Evolutionary conservation across 176 grass and related monocot genomes (phyloP).

Genomic region (Ampelocalamus luodianensis): DNA sequence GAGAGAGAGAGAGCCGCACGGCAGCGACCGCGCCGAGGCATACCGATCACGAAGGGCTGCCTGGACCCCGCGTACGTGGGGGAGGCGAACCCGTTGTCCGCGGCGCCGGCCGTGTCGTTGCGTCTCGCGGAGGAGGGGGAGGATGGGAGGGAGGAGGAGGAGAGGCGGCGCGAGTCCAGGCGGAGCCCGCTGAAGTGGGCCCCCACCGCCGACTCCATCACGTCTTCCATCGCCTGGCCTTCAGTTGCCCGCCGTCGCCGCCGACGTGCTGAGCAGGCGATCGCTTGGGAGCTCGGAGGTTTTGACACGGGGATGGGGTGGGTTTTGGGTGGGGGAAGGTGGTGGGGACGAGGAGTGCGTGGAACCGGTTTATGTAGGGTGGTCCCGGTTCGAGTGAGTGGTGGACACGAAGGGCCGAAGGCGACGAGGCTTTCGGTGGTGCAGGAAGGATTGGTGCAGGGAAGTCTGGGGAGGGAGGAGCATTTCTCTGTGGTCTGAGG

Average conservation of each 20-base stretch:
- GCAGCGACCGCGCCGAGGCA: background rate
- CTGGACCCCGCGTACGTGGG: constrained; percentile 9
- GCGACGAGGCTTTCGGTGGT: background rate
- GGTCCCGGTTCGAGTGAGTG: background rate
- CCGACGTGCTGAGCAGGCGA: constrained; percentile 47
- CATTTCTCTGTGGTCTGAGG: background rate
- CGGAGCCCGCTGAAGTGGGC: constrained; percentile 97
- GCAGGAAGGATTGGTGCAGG: background rate
- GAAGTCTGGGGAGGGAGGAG: background rate
- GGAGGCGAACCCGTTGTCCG: constrained; percentile 12
- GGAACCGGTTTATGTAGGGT: constrained; percentile 26
- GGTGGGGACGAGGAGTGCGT: background rate
- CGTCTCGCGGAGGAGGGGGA: constrained; percentile 52
- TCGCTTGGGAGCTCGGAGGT: constrained; percentile 50
- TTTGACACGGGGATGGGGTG: constrained; percentile 60
- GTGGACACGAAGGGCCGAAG: background rate
- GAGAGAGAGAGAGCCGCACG: background rate
- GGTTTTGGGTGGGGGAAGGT: constrained; percentile 38
- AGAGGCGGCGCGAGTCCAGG: constrained; percentile 57
- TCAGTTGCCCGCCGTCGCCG: background rate
- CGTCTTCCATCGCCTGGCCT: constrained; percentile 60
- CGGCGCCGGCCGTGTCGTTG: constrained; percentile 25
- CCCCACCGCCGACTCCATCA: constrained; percentile 75
- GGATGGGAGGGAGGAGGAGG: constrained; percentile 51
- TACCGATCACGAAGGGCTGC: constrained; percentile 92